Percentiles rank a stretch among this genome's conserved stretches.
These are phyloP conservation scores for Penicillium corylophilum DNA, from an alignment of 2,329 filamentous ascomycete genomes.

Conservation along the genomic window DNA sequence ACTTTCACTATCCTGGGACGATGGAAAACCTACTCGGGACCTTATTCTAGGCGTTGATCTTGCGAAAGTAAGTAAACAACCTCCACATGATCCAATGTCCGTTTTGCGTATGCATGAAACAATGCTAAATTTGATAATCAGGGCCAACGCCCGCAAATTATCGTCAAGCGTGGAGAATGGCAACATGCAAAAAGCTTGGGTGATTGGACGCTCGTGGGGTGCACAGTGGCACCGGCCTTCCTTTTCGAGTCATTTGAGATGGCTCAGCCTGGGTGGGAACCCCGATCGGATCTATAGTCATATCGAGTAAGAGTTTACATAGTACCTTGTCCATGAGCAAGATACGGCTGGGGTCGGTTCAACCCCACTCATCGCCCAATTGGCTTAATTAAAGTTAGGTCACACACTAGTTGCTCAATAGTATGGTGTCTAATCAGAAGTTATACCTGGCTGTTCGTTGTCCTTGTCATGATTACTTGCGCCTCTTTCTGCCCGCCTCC, in stretches of 20 bases:
- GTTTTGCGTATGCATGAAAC: neutral
- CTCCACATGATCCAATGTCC: neutral
- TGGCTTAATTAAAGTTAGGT: no score
- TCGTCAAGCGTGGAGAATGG: neutral
- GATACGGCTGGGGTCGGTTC: no score
- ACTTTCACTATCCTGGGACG: neutral
- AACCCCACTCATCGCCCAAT: no score
- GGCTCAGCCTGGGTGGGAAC: neutral
- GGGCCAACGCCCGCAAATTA: neutral
- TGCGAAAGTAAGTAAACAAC: neutral
- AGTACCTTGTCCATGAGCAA: no score
- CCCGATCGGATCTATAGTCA: neutral
- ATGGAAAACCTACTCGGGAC: neutral
- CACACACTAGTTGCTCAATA: no score
- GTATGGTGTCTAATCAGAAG: no score
- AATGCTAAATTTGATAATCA: neutral
- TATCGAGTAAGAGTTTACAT: no score
- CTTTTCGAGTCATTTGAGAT: neutral
- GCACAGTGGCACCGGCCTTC: neutral
- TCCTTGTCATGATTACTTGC: no score
- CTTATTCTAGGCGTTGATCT: neutral
- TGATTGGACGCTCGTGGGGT: neutral
- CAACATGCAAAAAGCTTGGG: neutral
- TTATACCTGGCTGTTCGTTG: no score
- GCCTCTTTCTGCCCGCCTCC: no score